Base-by-base conservation (phyloP, 768 basidiomycete genomes). In the Agrocybe praecox region DNA sequence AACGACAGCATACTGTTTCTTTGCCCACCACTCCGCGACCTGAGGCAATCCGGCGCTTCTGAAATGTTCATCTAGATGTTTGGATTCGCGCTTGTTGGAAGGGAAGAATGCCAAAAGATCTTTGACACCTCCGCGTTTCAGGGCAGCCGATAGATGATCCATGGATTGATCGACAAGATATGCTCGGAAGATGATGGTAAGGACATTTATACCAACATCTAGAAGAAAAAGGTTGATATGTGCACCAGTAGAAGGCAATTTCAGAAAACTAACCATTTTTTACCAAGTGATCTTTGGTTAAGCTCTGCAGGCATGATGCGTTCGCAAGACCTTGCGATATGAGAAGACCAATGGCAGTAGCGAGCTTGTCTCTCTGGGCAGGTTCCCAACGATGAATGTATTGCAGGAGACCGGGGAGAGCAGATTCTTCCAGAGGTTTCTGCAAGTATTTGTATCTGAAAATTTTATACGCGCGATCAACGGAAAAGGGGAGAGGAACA, bases 361-460 rank as follows among this genome's bases (percentile, higher is more conserved):
- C 84, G 52, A 98, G 79, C 76, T 95, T 96, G 68, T 94, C 89
- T 59, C 87, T 85, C 75, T 92, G 87, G 15, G 76, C 79, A 5
- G 82, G 70, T 2, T 86, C 73, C 94, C 94, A 98, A 67, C 90
- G 89, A 68, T 92, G 85, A 69, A 89, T 86, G 67, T 94, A 94
- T 74, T 98, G 95, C 57, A 99, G 76, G 48, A 98, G 80, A 45
- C 81, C 81, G 2, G 93, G 92, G 14, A 98, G 81, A 53, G 92
- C 82, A 33, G 80, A 83, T 70, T 87, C 89, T 73, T 98, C 96
- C 47, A 99, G 87, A 44, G 96, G 94, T 74, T 90, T 94, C 75
- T 98, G 96, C 65, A 99, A 92, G 82, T 98, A 99, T 75, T 98
- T 98, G 83, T 98, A 98, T 76, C 95, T 96, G 67, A 12, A 40